Evolutionary conservation across 2,329 filamentous ascomycete species (phyloP).

Genomic region (Thelonectria blattea): DNA sequence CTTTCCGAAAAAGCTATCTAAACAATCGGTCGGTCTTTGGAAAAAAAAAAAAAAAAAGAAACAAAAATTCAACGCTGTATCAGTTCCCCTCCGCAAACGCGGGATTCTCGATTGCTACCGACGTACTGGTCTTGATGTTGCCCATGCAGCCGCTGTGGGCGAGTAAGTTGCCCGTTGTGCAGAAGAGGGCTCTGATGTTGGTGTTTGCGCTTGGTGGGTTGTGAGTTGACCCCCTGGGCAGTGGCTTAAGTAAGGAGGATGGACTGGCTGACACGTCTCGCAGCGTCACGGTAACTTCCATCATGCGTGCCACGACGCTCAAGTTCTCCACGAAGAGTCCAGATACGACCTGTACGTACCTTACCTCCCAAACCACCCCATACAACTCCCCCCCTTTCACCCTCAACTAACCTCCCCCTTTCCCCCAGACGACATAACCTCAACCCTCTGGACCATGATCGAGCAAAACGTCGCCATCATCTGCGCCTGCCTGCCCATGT

Average conservation of each 20-base stretch:
- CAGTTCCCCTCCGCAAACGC: too few relatives aligned
- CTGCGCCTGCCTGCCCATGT: constrained; percentile 49
- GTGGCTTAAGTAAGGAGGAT: too few relatives aligned
- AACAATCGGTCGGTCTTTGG: too few relatives aligned
- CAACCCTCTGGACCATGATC: constrained; percentile 48
- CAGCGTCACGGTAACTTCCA: constrained; percentile 49
- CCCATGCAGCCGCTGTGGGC: constrained; percentile 55
- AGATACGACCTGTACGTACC: constrained; percentile 44
- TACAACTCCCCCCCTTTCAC: constrained; percentile 32
- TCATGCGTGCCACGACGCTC: constrained; percentile 49
- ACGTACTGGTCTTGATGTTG: constrained; percentile 53
- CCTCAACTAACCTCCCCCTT: background rate
- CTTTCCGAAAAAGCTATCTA: too few relatives aligned
- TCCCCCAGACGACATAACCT: constrained; percentile 45
- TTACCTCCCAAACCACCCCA: background rate
- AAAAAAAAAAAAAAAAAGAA: too few relatives aligned
- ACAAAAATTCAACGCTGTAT: too few relatives aligned
- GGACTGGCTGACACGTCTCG: background rate
- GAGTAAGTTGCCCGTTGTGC: constrained; percentile 49
- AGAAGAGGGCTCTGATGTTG: constrained; percentile 50
- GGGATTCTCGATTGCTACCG: constrained; percentile 53
- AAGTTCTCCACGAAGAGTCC: constrained; percentile 46
- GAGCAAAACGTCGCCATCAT: constrained; percentile 49
- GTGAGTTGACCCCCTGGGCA: too few relatives aligned
- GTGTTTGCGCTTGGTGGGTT: constrained; percentile 52